Evolutionary conservation across 1,284 basidiomycete species (phyloP).

Genomic region (Malassezia sympodialis): DNA sequence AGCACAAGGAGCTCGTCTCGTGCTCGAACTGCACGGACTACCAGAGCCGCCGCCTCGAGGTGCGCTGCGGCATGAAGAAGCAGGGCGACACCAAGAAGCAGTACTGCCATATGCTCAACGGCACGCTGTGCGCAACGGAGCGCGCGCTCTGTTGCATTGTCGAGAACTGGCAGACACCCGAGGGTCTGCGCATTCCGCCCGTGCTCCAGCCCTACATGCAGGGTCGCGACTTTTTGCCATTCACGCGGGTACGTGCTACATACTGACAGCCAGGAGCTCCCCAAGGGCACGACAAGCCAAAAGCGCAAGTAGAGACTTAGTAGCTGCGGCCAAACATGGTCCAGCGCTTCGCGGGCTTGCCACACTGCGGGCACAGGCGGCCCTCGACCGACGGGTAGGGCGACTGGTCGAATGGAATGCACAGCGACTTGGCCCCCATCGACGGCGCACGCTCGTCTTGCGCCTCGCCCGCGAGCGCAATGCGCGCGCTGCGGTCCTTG

Average conservation of each 20-base stretch:
- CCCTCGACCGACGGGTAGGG: conserved; percentile 37
- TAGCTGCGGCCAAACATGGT: conserved; percentile 47
- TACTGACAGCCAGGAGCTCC: conserved; percentile 61
- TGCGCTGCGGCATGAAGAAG: conserved; percentile 45
- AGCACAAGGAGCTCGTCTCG: conserved; percentile 69
- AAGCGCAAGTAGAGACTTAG: conserved; percentile 23
- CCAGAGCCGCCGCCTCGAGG: conserved; percentile 45
- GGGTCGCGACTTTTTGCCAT: conserved; percentile 85
- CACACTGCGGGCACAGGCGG: conserved; percentile 42
- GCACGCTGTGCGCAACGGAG: conserved; percentile 92
- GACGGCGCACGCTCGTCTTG: conserved; percentile 75
- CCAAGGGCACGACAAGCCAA: conserved; percentile 55
- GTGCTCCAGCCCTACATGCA: conserved; percentile 87
- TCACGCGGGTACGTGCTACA: background rate
- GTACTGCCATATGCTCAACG: conserved; percentile 51
- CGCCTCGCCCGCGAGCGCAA: conserved; percentile 27
- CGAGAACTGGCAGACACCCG: conserved; percentile 95
- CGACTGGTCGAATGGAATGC: conserved; percentile 92
- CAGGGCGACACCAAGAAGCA: conserved; percentile 46
- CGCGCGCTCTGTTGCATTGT: conserved; percentile 90
- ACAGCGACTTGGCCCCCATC: conserved; percentile 94
- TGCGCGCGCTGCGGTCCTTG: conserved; percentile 77
- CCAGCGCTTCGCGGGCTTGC: conserved; percentile 41
- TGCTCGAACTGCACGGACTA: conserved; percentile 52
- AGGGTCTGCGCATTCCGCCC: conserved; percentile 83